Evolutionary conservation across 148 eudicot genomes (phyloP), one percentile per base, ranked within the genome.

Genomic region (Talinum fruticosum): DNA sequence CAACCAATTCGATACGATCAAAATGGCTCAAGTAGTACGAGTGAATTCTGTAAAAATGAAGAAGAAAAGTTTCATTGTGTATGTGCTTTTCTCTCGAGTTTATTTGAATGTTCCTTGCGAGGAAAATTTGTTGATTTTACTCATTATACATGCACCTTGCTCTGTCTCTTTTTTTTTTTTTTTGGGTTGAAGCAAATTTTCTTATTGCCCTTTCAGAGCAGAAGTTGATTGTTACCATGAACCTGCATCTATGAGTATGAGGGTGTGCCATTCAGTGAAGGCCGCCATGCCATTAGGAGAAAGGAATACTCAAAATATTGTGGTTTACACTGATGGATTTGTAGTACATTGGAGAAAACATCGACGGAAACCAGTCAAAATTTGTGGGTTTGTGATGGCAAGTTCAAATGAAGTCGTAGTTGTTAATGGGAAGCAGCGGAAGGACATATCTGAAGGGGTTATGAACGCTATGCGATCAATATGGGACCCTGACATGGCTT

Each of bases 391-490:
- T 80, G 73, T 79, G 66, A 38, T 82, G 69, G 71, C 75, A 82
- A 78, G 83, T 70, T 87, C 92, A 71, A 49, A 83, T 51, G 85
- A 84, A 62, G 79, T 64, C 53, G 66, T 66, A 66, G 12, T 76
- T 65, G 57, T 77, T 37, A 76, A 79, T 73, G 80, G 67, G 47
- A 76, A 79, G 74, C 71, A 66, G 4, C 70, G 47, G 45, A 84
- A 82, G 36, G 76, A 70, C 66, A 54, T 81, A 69, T 70, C 88
- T 15, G 83, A 87, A 81, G 87, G 81, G 35, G 79, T 86, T 23
- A 74, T 86, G 67, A 77, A 79, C 74, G 82, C 51, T 62, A 80
- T 96, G 66, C 87, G 79, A 87, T 91, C 93, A 34, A 79, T 84
- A 70, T 75, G 83, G 16, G 97, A 89, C 69, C 77, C 82, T 33